phyloP scores from a whole-genome alignment of 495 filamentous ascomycete species.

The Aspergillus kassunensis region DNA sequence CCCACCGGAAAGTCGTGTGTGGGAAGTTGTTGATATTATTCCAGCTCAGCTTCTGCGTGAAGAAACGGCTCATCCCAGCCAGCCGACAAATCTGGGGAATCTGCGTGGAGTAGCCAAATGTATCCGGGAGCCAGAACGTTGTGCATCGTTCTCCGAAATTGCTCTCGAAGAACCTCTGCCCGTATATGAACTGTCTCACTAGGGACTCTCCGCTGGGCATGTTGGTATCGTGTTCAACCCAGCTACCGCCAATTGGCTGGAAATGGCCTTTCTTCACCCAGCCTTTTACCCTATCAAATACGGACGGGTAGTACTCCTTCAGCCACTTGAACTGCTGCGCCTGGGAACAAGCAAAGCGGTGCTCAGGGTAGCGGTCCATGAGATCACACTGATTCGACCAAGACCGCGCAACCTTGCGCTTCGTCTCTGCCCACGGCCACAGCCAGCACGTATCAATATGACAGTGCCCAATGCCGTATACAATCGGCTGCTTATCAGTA shows the following conservation, averaged over 20 bases:
- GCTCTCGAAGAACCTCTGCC: constrained; percentile 91
- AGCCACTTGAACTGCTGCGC: constrained; percentile 99
- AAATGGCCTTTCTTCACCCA: constrained; percentile 90
- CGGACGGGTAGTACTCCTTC: constrained; percentile 78
- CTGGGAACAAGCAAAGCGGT: constrained; percentile 85
- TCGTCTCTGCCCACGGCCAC: constrained; percentile 99
- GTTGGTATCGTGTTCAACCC: constrained; percentile 99
- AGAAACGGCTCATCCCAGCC: constrained; percentile 91
- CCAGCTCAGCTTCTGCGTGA: constrained; percentile 94
- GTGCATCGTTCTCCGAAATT: constrained; percentile 82
- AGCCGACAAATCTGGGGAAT: constrained; percentile 88
- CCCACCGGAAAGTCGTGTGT: constrained; percentile 98
- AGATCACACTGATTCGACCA: constrained; percentile 95
- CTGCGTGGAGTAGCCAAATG: constrained; percentile 94
- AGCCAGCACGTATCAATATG: constrained; percentile 98
- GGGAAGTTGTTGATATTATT: constrained; percentile 99
- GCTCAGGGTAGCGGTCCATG: constrained; percentile 91
- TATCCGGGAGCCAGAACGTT: constrained; percentile 98
- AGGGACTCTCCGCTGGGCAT: constrained; percentile 93
- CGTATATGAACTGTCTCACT: constrained; percentile 91
- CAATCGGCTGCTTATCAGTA: constrained; percentile 65
- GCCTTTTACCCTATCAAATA: constrained; percentile 83
- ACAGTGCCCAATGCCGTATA: constrained; percentile 89
- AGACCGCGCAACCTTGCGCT: constrained; percentile 90
- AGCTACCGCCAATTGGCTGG: constrained; percentile 93